phyloP scores from a whole-genome alignment of 441 rosid species.

The Melastoma candidum region DNA sequence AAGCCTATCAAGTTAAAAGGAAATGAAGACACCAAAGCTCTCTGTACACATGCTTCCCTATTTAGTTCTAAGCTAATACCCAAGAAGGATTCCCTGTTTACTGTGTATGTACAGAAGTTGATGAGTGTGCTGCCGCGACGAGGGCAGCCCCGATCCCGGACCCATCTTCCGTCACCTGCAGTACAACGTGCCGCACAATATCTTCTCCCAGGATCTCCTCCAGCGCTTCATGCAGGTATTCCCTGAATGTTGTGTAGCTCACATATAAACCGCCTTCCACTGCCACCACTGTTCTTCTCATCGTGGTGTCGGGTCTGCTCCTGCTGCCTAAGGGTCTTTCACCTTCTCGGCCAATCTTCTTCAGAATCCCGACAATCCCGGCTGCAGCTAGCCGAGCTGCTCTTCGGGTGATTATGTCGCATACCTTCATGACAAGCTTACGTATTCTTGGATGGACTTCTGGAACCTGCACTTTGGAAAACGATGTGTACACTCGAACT shows the following conservation, averaged over 20 bases:
- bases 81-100: no score
- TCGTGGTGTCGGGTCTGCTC: slow-evolving; percentile 40
- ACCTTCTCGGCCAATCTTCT: slow-evolving; percentile 24
- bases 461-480: slow-evolving; percentile 27
- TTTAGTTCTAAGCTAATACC: no score
- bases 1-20: no score
- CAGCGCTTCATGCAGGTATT: slow-evolving; percentile 75
- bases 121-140: slow-evolving; percentile 58
- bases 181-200: slow-evolving; percentile 40
- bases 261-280: slow-evolving; percentile 74
- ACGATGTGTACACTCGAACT: no score
- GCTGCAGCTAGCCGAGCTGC: slow-evolving; percentile 20
- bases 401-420: slow-evolving; percentile 73
- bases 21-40: no score
- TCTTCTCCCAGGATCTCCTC: slow-evolving; percentile 69
- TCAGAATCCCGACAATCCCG: no score
- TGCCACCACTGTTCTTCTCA: slow-evolving; percentile 84
- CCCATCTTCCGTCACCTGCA: slow-evolving; percentile 65
- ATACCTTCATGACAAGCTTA: slow-evolving; percentile 63
- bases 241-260: slow-evolving; percentile 57
- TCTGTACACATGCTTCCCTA: no score
- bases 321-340: slow-evolving; percentile 44
- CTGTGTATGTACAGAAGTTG: slow-evolving; percentile 27
- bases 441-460: slow-evolving; percentile 59
- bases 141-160: slow-evolving; percentile 87